Base-by-base conservation (phyloP, 352 stramenopile species). In the Stramenopiles sp. region DNA sequence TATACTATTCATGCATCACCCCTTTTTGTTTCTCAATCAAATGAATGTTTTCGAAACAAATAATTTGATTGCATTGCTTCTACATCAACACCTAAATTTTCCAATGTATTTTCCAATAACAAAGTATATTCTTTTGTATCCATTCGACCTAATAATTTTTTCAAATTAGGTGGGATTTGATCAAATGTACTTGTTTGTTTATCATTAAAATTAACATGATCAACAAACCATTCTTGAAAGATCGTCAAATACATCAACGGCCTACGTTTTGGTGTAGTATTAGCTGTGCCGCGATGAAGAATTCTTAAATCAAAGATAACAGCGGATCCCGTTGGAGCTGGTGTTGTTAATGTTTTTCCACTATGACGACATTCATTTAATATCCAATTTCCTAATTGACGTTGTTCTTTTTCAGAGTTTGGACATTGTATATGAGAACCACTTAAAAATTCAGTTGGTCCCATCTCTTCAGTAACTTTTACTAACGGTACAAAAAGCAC, bases 251-350 rank as follows among this genome's bases (percentile, higher is more conserved):
- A 32, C 32, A 81, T 63, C 30, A 81, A 38, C 20, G 79, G 79
- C 63, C 79, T 0, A 7, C 63, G 30, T 1, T 6, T 73, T 33
- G 81, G 80, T 65, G 74, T 84, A 33, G 38, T 33, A 82, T 89
- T 89, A 6, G 84, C 83, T 30, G 81, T 77, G 30, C 86, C 85
- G 31, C 86, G 82, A 83, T 89, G 84, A 30, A 88, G 81, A 30
- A 87, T 81, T 27, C 86, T 83, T 82, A 89, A 90, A 82, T 90
- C 86, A 82, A 90, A 88, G 1, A 88, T 1, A 0, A 90, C 32
- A 0, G 80, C 81, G 84, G 6, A 23, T 6, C 69, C 69, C 6
- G 23, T 6, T 6, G n/a, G 7, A 7, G 7, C 7, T 7, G 32
- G 23, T 7, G 69, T 7, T 6, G 23, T 78, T 30, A 78, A 7